Percentiles rank a stretch among this genome's conserved stretches.
Conservation (phyloP, 2,329 filamentous ascomycete genomes). For the Aspergillus pseudoviridinutans region DNA sequence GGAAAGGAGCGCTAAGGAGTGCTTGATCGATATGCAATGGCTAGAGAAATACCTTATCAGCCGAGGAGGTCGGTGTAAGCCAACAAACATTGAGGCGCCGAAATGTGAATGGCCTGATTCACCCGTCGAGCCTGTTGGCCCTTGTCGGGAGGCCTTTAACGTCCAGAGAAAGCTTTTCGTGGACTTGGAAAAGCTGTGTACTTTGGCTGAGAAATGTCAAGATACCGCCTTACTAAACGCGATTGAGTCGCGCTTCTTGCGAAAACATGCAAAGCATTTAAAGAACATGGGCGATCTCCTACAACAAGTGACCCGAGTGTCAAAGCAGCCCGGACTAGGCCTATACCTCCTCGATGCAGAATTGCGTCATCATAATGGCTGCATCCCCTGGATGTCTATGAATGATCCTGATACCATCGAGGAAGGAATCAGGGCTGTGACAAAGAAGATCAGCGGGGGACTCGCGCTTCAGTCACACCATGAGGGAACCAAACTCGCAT, state of each 20-base stretch:
- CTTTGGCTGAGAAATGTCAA: conserved; percentile 10
- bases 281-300: conserved; percentile 22
- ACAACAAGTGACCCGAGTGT: conserved; percentile 19
- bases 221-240: conserved; percentile 11
- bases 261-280: conserved; percentile 19
- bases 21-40: conserved; percentile 18
- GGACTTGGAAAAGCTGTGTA: conserved; percentile 17
- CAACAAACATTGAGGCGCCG: conserved; percentile 18
- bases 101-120: conserved; percentile 16
- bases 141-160: conserved; percentile 14
- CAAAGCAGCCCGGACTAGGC: conserved; percentile 20
- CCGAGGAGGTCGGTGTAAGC: conserved; percentile 20
- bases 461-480: background rate
- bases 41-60: conserved; percentile 21
- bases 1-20: conserved; percentile 17
- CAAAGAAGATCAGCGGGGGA: background rate
- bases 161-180: conserved; percentile 16
- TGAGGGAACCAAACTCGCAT: background rate
- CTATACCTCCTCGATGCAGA: conserved; percentile 19
- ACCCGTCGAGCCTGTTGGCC: conserved; percentile 18
- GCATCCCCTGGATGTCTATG: conserved; percentile 5
- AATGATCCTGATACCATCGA: conserved; percentile 18
- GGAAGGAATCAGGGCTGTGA: background rate
- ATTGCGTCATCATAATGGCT: conserved; percentile 10
- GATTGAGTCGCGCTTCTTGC: conserved; percentile 17